Conservation (phyloP, 2,329 filamentous ascomycete species). For the Talaromyces pinophilus region DNA sequence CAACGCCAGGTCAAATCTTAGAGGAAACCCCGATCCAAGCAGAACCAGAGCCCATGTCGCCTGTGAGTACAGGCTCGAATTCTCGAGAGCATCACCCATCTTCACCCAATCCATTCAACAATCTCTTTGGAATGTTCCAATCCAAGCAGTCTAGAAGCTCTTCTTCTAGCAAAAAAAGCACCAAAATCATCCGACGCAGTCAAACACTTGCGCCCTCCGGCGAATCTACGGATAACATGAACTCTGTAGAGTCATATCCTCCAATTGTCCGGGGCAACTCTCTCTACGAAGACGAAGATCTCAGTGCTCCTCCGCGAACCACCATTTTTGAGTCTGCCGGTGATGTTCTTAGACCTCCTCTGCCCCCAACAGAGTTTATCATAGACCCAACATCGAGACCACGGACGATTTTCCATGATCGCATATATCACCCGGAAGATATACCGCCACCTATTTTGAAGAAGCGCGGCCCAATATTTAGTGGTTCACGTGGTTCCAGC, state of each 20-base stretch:
- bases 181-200: constrained; percentile 72
- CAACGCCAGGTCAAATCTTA: constrained; percentile 28
- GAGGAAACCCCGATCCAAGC: constrained; percentile 19
- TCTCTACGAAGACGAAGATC: constrained; percentile 49
- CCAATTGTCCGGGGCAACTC: constrained; percentile 53
- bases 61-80: constrained; percentile 18
- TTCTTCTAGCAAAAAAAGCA: constrained; percentile 44
- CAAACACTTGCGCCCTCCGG: constrained; percentile 63
- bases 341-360: constrained; percentile 84
- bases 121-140: constrained; percentile 74
- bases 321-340: constrained; percentile 94
- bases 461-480: constrained; percentile 43
- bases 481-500: constrained; percentile 27
- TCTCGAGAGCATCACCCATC: constrained; percentile 26
- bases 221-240: constrained; percentile 24
- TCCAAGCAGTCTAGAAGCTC: constrained; percentile 54
- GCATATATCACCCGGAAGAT: constrained; percentile 89
- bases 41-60: constrained; percentile 24
- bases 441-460: constrained; percentile 72
- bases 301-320: constrained; percentile 79
- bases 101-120: constrained; percentile 55
- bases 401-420: constrained; percentile 93
- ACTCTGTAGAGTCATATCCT: constrained; percentile 22
- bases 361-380: constrained; percentile 79
- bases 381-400: constrained; percentile 79